Evolutionary conservation across 768 basidiomycete species (phyloP).

Genomic region (Trametes sanguinea): DNA sequence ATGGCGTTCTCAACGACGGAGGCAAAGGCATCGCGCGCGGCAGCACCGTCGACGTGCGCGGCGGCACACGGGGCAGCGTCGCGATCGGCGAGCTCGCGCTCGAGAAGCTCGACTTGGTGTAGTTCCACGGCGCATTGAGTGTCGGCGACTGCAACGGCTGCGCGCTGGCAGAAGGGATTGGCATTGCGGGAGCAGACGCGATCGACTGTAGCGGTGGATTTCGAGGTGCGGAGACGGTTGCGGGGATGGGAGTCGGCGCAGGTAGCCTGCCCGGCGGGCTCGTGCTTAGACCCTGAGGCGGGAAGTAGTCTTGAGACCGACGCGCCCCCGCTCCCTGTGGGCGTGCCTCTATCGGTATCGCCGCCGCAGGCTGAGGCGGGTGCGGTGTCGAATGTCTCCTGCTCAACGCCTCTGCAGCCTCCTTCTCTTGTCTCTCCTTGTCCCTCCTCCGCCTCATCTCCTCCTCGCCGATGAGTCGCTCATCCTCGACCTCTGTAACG

Average conservation of each 20-base stretch:
- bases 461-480: slow-evolving; percentile 61
- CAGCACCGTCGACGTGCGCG: slow-evolving; percentile 20
- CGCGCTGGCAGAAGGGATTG: slow-evolving; percentile 10
- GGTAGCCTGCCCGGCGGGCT: slow-evolving; percentile 24
- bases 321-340: slow-evolving; percentile 19
- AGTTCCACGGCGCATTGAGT: slow-evolving; percentile 56
- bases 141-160: slow-evolving; percentile 22
- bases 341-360: slow-evolving; percentile 23
- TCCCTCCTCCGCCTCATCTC: slow-evolving; percentile 42
- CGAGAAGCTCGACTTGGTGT: slow-evolving; percentile 54
- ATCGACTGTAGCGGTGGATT: slow-evolving; percentile 23
- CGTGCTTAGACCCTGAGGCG: slow-evolving; percentile 21
- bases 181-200: slow-evolving; percentile 19
- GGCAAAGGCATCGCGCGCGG: slow-evolving; percentile 11
- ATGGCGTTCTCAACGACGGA: slow-evolving; percentile 11
- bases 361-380: slow-evolving; percentile 28
- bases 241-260: slow-evolving; percentile 9
- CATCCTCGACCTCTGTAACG: slow-evolving; percentile 57
- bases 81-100: slow-evolving; percentile 44
- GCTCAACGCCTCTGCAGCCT: slow-evolving; percentile 25
- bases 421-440: slow-evolving; percentile 29
- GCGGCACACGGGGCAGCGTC: slow-evolving; percentile 52
- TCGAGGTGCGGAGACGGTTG: slow-evolving; percentile 17
- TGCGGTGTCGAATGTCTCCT: slow-evolving; percentile 17
- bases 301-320: slow-evolving; percentile 26